Evolutionary conservation across 768 basidiomycete species (phyloP).

Genomic region (Mrakia frigida): DNA sequence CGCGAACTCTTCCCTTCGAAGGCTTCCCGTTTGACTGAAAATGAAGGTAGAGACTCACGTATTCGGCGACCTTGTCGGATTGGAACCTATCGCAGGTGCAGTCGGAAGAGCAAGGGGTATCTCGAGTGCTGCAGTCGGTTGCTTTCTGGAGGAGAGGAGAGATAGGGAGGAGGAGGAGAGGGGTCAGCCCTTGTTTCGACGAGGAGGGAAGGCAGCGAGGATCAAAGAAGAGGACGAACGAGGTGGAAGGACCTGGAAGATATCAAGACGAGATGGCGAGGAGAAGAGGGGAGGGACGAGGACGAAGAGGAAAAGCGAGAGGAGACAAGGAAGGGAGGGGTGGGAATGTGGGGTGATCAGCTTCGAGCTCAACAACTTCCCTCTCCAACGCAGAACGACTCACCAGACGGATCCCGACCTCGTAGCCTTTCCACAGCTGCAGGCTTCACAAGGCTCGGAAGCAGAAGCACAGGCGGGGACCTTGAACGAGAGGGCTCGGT

Average conservation of each 20-base stretch:
- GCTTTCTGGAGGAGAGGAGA: neutral
- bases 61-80: neutral
- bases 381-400: neutral
- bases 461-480: constrained; percentile 6
- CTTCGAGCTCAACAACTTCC: neutral
- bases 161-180: neutral
- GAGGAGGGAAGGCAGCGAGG: neutral
- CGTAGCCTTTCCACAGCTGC: neutral
- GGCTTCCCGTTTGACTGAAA: neutral
- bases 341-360: neutral
- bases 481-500: constrained; percentile 4
- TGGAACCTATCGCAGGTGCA: constrained; percentile 14
- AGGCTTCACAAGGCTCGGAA: neutral
- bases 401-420: constrained; percentile 13
- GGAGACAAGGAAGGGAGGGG: neutral
- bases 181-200: neutral
- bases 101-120: neutral
- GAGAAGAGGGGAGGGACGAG: too few relatives aligned
- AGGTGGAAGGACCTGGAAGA: neutral
- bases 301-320: neutral
- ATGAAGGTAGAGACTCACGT: neutral
- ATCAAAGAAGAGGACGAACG: too few relatives aligned
- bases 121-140: neutral
- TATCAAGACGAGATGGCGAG: too few relatives aligned
- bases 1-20: neutral